Percentiles rank a stretch among this genome's conserved stretches.
These are phyloP conservation scores for Zanthoxylum bungeanum DNA, from an alignment of 345 rosid species.

Conservation along the genomic window DNA sequence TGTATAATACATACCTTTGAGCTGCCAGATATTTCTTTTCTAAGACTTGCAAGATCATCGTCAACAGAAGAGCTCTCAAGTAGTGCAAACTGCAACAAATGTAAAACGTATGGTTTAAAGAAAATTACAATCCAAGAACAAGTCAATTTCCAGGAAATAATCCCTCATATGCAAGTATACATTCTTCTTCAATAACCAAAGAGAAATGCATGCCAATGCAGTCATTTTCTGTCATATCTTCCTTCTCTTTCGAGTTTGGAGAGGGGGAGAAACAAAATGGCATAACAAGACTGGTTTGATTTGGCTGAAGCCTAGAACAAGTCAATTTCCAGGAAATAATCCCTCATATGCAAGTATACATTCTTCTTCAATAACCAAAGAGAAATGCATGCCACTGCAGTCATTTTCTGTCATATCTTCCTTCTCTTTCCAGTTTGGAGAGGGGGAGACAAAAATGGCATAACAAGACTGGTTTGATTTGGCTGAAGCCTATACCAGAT, in stretches of 20 bases:
- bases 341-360: background rate
- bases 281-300: background rate
- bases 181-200: background rate
- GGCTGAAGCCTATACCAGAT: background rate
- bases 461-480: background rate
- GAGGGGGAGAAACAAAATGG: background rate
- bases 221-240: background rate
- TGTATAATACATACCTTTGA: constrained; percentile 43
- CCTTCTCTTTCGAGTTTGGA: background rate
- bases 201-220: background rate
- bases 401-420: background rate
- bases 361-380: background rate
- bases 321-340: background rate
- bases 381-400: background rate
- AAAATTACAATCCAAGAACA: background rate
- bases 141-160: background rate
- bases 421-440: background rate
- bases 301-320: background rate
- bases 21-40: constrained; percentile 60
- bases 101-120: background rate
- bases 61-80: constrained; percentile 72
- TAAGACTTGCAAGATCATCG: constrained; percentile 62
- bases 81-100: constrained; percentile 53
- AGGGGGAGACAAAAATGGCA: background rate
- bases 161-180: background rate